Base-by-base conservation (phyloP, 2,329 filamentous ascomycete species). In the Penicillium polonicum region DNA sequence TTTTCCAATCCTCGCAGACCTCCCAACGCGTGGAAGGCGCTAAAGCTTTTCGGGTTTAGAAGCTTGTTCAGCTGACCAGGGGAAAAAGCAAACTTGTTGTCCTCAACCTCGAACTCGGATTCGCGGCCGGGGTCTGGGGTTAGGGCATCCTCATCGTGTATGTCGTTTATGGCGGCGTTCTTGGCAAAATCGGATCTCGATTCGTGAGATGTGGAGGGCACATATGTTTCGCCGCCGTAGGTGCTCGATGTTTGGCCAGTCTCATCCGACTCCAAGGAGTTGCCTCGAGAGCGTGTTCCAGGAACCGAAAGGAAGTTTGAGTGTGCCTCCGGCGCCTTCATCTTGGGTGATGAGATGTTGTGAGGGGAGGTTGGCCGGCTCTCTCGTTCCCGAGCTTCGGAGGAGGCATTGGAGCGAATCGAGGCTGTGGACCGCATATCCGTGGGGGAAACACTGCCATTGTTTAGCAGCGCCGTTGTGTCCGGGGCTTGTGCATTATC, bases 41-140 rank as follows among this genome's bases (percentile, higher is more conserved):
- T 80, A 59, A 90, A 78, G 65, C 83, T 92, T 75, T 94, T 94
- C 0, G 90, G 90, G 62, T 92, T 92, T 51, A 92, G 79, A 7
- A 94, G 77, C 75, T 93, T 93, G 61, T 85, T 86, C 66, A 91
- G 76, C 65, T 90, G 88, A 25, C 89, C 90, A 12, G 87, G 87
- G 0, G 86, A 83, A 67, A 87, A 91, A 9, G 88, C 89, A 66
- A 92, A 91, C 44, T 82, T 85, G 72, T 89, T 91, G 65, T 88
- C 79, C 46, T 85, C 79, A 17, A 87, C 82, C 43, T 83, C 68
- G 66, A 90, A 93, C 61, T 90, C 86, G 19, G 78, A 82, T 72
- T 92, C 88, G 1, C 85, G 88, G 7, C 87, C 88, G 1, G 86
- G 88, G 68, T 92, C 89, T 0, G 89, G 87, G 21, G 79, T 81